Evolutionary conservation across 176 grass and related monocot genomes (phyloP), one percentile per base, ranked within the genome.

Genomic region (Chrysopogon serrulatus): DNA sequence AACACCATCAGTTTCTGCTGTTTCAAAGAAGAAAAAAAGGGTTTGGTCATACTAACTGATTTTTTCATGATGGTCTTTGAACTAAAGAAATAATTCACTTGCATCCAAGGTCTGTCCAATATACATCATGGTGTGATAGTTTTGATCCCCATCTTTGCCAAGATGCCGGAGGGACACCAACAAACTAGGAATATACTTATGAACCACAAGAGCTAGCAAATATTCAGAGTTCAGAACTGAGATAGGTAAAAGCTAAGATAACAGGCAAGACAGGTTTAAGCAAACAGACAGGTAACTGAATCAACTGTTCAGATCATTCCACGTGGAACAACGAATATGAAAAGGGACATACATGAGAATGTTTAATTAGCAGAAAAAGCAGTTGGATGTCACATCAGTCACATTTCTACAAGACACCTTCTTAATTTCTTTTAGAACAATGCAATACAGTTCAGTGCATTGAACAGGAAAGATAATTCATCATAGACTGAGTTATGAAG

Each of bases 321-420:
- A 21, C 36, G 27, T 53, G 39, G 65, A 78, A 33, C 5, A 33
- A 21, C 26, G 21, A n/a, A 72, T 44, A 63, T 71, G 27, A 51
- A 89, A 30, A 74, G 34, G 31, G 63, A 37, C 78, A 68, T 28
- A 77, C 51, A 44, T 56, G 33, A 28, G 8, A 60, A 23, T 64
- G 56, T 77, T 84, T 86, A 43, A 90, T 64, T 77, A 86, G 78
- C 88, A n/a, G n/a, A n/a, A 82, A 89, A 90, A 90, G 28, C 35
- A 86, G 88, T 86, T 90, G 56, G 65, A 57, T 78, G 83, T 78
- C 83, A 78, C 76, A 42, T 86, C 83, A 10, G n/a, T 90, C 54
- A 65, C 64, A 77, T 72, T 71, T 76, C 21, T 82, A 76, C 41
- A 82, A 54, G 51, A 35, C 34, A 18, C 23, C 49, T 64, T 77